Evolutionary conservation across 495 filamentous ascomycete genomes (phyloP), one percentile per base, ranked within the genome.

Genomic region (Xylaria scruposa): DNA sequence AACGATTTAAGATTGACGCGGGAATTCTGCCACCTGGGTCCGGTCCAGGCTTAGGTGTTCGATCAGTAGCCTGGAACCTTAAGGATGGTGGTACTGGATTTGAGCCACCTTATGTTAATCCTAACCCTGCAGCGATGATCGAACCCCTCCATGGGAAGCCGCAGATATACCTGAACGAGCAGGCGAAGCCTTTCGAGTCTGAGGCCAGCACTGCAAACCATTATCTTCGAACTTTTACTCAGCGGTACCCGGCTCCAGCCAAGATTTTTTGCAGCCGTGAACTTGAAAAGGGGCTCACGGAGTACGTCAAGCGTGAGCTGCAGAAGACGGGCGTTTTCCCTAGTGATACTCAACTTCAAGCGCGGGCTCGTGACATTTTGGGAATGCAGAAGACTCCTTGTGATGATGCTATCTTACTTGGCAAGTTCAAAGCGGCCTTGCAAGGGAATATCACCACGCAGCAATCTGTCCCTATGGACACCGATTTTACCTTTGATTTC

Each of bases 1-100:
- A 87, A 70, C 82, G 90, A 47, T 87, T 93, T 76, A 93, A 93
- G 77, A 88, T 89, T 4, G 87, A 90, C 72, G 83, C 83, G 47
- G 90, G 90, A 10, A 82, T 93, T 60, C 78, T 86, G 3, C 80
- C 83, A 0, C 73, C 81, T 29, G 73, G 81, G 4, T 76, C 77
- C 12, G 81, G 85, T 0, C 85, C 87, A 0, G 86, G 85, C 15
- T 80, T 88, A 1, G 79, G 82, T 5, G 31, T 54, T 9, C 68
- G 58, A n/a, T 60, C 71, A 31, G 31, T 65, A 12, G 68, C 81
- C 10, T 87, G 85, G 85, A 80, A 75, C 49, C 64, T 81, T 7
- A 54, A 72, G 9, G 77, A 81, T 46, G 86, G 85, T 38, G 84
- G 83, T 12, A 81, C 83, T 0, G 86, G 85, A 6, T 87, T 87